Evolutionary conservation across 2,329 filamentous ascomycete species (phyloP), one percentile per base, ranked within the genome.

Genomic region (Fusarium robinianum): DNA sequence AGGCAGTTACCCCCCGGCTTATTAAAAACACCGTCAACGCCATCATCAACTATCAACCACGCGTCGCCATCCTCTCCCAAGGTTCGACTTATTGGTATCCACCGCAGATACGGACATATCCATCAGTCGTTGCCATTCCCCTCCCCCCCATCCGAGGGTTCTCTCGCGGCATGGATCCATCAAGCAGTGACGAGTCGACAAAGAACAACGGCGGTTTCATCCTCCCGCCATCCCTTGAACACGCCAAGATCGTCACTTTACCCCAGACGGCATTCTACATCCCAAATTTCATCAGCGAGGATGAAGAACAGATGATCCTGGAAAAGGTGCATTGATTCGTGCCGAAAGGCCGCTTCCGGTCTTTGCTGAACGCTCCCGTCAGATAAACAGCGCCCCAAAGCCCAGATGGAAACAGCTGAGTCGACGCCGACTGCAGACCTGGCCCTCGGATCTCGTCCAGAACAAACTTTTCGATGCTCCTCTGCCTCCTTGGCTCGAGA

Each of bases 381-480:
- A 76, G 77, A 80, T 86, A 57, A 72, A 74, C 37, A 74, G 79
- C 30, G 83, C 83, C 1, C 86, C 88, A 17, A 84, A 83, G 51
- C 85, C 87, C 17, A 80, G 84, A 64, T 99, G 94, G 92, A 91
- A 89, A 51, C 79, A 86, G 35, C 84, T 99, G 41, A 83, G 86
- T n/a, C 89, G 90, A 67, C 87, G 94, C 41, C 85, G 92, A 27
- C 81, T 99, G 1, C 91, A 97, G 75, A 89, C 89, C 1, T 90
- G 91, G 78, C 94, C 92, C 2, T 94, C 88, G 3, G 81, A 89
- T 43, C 80, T 97, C 8, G 85, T 89, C 23, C 80, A 83, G 40
- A 79, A 96, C 66, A 86, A 81, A 11, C 79, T 99, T 1, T 76
- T 97, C 16, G 83, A 85, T 38, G 77, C 84, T 3, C 77, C 84